phyloP scores from a whole-genome alignment of 2,329 filamentous ascomycete genomes.

The Phialophora macrospora region DNA sequence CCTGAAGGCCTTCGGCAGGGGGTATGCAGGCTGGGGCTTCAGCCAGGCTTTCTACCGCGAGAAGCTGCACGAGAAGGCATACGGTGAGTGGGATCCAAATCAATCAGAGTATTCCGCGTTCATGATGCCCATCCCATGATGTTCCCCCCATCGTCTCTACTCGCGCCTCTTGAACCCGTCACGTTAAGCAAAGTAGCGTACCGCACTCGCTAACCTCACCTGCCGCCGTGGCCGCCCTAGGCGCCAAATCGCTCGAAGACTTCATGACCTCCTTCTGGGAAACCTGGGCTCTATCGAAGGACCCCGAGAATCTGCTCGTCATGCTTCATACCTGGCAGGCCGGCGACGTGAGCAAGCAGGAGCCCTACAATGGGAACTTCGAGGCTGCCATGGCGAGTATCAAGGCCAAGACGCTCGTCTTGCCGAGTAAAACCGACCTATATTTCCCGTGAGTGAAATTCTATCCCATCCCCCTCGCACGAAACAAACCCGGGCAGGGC shows the following conservation, averaged over 20 bases:
- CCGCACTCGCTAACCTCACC: neutral
- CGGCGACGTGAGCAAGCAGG: constrained; percentile 70
- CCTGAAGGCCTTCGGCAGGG: constrained; percentile 73
- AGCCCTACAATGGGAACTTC: constrained; percentile 71
- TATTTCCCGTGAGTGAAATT: constrained; percentile 70
- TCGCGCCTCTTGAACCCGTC: too few relatives aligned
- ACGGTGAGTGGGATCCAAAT: constrained; percentile 43
- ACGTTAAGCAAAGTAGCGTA: neutral
- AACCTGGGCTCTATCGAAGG: constrained; percentile 67
- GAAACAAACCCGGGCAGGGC: too few relatives aligned
- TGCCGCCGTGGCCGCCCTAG: constrained; percentile 39
- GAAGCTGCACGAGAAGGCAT: constrained; percentile 66
- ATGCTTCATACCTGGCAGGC: constrained; percentile 82
- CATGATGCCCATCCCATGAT: too few relatives aligned
- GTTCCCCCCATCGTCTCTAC: too few relatives aligned
- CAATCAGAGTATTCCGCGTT: too few relatives aligned
- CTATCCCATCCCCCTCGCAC: too few relatives aligned
- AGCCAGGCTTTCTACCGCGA: constrained; percentile 78
- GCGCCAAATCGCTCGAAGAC: constrained; percentile 70
- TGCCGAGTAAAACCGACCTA: constrained; percentile 74
- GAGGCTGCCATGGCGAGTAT: constrained; percentile 69
- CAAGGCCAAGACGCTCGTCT: constrained; percentile 72
- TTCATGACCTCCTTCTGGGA: constrained; percentile 81
- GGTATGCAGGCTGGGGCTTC: constrained; percentile 80
- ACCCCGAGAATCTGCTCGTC: constrained; percentile 72